A percentile compares a stretch with the other conserved stretches of the same genome.
Conservation (phyloP, 2,329 filamentous ascomycete species). For the Alternaria gansuensis region DNA sequence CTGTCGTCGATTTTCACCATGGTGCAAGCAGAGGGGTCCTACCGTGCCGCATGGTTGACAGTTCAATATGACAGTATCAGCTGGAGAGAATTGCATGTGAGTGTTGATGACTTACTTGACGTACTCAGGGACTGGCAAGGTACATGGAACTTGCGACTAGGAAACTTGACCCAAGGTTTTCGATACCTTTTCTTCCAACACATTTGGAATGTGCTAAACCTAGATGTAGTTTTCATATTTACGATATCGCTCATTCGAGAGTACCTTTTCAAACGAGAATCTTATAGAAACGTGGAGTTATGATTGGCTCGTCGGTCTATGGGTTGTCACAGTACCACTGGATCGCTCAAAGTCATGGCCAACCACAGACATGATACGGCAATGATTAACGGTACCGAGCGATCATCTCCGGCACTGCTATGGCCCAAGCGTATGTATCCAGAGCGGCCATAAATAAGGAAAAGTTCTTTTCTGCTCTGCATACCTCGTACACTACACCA, state of each 20-base stretch:
- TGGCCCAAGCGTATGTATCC: background rate
- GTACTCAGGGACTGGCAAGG: background rate
- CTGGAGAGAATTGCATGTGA: background rate
- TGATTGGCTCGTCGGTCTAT: too few species aligned
- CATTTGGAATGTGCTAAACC: too few species aligned
- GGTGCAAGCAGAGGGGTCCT: background rate
- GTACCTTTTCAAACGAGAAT: background rate
- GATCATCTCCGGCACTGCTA: background rate
- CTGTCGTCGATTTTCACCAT: background rate
- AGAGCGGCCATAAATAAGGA: background rate
- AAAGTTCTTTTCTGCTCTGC: background rate
- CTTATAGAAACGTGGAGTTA: background rate
- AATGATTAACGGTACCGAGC: background rate
- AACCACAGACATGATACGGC: background rate
- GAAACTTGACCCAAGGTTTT: background rate
- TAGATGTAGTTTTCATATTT: too few species aligned
- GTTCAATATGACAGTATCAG: background rate
- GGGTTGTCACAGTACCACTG: background rate
- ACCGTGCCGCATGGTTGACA: background rate
- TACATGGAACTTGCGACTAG: background rate
- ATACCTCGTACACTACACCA: background rate
- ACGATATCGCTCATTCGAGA: too few species aligned
- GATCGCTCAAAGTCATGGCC: background rate
- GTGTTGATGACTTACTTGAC: background rate
- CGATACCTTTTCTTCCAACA: too few species aligned